Percentiles rank a stretch among this genome's conserved stretches.
These are phyloP conservation scores for Dendrobium chrysotoxum DNA, from an alignment of 106 monocot genomes.

Conservation along the genomic window DNA sequence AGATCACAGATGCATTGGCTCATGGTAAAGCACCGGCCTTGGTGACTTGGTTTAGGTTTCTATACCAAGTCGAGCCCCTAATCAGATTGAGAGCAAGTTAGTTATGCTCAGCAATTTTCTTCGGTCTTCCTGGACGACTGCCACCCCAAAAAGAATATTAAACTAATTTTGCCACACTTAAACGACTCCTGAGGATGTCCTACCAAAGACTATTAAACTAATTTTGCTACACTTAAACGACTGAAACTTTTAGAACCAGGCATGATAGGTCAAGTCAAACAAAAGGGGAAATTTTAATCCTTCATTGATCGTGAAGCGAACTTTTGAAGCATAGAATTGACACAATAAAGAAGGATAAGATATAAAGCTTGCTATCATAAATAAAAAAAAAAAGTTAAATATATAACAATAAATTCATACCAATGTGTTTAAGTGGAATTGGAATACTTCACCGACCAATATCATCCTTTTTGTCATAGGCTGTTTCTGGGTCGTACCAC, in stretches of 20 bases:
- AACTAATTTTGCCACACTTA: too few relatives aligned
- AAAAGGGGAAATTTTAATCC: background rate
- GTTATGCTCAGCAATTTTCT: too few relatives aligned
- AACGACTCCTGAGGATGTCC: too few relatives aligned
- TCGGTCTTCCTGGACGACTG: too few relatives aligned
- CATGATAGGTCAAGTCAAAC: background rate
- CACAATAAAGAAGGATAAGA: background rate
- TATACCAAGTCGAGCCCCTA: too few relatives aligned
- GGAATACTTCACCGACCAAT: slow-evolving; percentile 80
- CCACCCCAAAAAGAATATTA: too few relatives aligned
- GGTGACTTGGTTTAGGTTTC: too few relatives aligned
- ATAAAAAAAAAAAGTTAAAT: background rate
- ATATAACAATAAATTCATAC: slow-evolving; percentile 15
- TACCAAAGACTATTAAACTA: too few relatives aligned
- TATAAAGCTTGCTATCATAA: background rate
- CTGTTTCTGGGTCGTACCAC: slow-evolving; percentile 79
- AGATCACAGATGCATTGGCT: too few relatives aligned
- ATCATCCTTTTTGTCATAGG: slow-evolving; percentile 83
- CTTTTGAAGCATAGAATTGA: background rate
- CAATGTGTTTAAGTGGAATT: slow-evolving; percentile 45
- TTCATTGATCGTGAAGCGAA: background rate
- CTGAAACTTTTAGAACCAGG: background rate
- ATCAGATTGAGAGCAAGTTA: too few relatives aligned
- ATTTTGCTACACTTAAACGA: too few relatives aligned
- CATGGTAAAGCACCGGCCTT: too few relatives aligned